Evolutionary conservation across 1,139 yeast species (phyloP).

Genomic region (Diutina neorugosa): DNA sequence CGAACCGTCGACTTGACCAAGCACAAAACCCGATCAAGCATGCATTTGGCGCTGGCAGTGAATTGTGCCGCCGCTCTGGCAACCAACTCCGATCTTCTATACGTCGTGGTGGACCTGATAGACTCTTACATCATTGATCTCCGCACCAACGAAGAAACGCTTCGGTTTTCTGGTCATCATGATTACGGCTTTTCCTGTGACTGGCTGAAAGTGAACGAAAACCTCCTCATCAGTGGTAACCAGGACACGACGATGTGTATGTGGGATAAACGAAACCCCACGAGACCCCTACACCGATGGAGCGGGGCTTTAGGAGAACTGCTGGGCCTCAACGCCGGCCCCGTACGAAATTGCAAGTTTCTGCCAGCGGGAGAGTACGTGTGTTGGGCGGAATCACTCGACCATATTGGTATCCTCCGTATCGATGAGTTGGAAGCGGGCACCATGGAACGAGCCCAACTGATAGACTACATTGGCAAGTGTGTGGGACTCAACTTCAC

Average conservation of each 20-base stretch:
- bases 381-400: constrained; percentile 50
- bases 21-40: constrained; percentile 8
- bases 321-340: constrained; percentile 18
- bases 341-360: constrained; percentile 43
- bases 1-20: constrained; percentile 26
- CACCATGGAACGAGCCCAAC: constrained; percentile 24
- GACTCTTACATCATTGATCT: constrained; percentile 34
- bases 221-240: constrained; percentile 41
- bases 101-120: constrained; percentile 41
- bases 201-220: constrained; percentile 35
- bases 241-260: constrained; percentile 49
- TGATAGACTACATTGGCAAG: constrained; percentile 45
- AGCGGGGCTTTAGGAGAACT: constrained; percentile 23
- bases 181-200: constrained; percentile 54
- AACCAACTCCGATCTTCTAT: constrained; percentile 20
- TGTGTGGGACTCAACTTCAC: constrained; percentile 44
- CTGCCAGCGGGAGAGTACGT: constrained; percentile 33
- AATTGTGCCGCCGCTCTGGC: constrained; percentile 36
- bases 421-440: constrained; percentile 16
- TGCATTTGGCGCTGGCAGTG: constrained; percentile 32
- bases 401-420: constrained; percentile 42
- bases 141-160: constrained; percentile 10
- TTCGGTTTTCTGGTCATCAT: constrained; percentile 30
- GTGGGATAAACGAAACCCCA: constrained; percentile 34
- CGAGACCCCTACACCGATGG: constrained; percentile 19